Evolutionary conservation across 805 yeast species (phyloP).

Genomic region (Nakazawaea wyomingensis): DNA sequence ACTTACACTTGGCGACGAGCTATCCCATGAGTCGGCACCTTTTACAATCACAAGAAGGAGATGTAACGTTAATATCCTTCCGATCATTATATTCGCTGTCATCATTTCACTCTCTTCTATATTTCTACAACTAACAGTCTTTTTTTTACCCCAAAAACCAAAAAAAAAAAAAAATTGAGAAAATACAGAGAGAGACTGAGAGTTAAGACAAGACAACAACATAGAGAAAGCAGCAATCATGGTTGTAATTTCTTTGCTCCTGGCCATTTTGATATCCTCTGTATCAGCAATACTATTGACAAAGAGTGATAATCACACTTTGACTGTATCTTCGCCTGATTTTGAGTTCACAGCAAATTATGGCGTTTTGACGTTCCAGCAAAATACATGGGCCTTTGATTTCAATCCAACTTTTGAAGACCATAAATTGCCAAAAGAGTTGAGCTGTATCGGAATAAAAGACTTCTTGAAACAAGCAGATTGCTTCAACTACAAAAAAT

Average conservation of each 20-base stretch:
- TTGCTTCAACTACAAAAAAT: slow-evolving; percentile 7
- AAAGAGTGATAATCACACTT: neutral
- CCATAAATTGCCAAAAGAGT: neutral
- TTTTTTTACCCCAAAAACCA: too few relatives aligned
- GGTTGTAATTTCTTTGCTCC: neutral
- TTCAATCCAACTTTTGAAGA: neutral
- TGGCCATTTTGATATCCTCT: neutral
- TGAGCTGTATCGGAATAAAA: slow-evolving; percentile 2
- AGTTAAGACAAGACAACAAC: too few relatives aligned
- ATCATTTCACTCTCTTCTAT: neutral
- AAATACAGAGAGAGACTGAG: too few relatives aligned
- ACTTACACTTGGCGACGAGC: slow-evolving; percentile 5
- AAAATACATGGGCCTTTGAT: neutral
- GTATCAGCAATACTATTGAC: neutral
- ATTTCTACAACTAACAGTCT: too few relatives aligned
- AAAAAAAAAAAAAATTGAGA: too few relatives aligned
- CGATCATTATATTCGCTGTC: neutral
- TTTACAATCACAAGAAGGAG: neutral
- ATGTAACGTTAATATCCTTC: neutral
- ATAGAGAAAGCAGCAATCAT: neutral
- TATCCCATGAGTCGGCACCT: slow-evolving; percentile 6
- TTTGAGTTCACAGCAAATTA: neutral
- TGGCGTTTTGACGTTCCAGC: neutral
- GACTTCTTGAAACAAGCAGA: too few relatives aligned
- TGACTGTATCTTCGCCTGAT: neutral